These are phyloP conservation scores for Chenopodium suecicum DNA, from an alignment of 148 eudicot genomes.

Conservation along the genomic window DNA sequence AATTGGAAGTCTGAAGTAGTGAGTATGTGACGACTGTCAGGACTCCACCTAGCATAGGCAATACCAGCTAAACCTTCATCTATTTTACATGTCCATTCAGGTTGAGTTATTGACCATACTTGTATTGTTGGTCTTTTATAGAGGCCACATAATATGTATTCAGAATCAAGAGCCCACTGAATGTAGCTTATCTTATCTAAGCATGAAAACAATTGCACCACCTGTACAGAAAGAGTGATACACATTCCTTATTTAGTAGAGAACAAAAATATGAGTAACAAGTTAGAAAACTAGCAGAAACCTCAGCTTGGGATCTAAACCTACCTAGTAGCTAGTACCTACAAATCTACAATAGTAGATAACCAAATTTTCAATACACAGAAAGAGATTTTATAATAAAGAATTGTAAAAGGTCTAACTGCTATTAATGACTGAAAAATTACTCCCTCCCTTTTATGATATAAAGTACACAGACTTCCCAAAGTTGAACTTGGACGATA, in stretches of 20 bases:
- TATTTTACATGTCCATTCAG: constrained; percentile 99
- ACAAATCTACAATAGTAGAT: neutral
- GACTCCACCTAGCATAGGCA: constrained; percentile 99
- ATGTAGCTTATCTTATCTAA: constrained; percentile 90
- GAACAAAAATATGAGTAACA: neutral
- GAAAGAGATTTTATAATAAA: neutral
- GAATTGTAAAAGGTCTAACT: neutral
- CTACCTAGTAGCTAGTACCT: neutral
- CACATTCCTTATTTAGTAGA: neutral
- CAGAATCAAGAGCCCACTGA: constrained; percentile 97
- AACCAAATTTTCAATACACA: neutral
- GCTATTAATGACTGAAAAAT: neutral
- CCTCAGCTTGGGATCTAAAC: no score
- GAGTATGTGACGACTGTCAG: constrained; percentile 98
- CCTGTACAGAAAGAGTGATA: constrained; percentile 38
- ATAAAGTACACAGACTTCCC: neutral
- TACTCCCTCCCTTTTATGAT: neutral
- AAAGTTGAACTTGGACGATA: neutral
- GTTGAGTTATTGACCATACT: constrained; percentile 93
- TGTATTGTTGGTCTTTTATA: constrained; percentile 88
- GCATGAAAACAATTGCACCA: constrained; percentile 87
- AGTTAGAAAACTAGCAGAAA: neutral
- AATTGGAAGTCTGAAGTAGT: constrained; percentile 93
- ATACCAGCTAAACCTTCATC: constrained; percentile 98
- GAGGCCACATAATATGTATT: constrained; percentile 92